These are phyloP conservation scores for Yamagishiella unicocca DNA, from an alignment of 139 green algal species.

Conservation along the genomic window DNA sequence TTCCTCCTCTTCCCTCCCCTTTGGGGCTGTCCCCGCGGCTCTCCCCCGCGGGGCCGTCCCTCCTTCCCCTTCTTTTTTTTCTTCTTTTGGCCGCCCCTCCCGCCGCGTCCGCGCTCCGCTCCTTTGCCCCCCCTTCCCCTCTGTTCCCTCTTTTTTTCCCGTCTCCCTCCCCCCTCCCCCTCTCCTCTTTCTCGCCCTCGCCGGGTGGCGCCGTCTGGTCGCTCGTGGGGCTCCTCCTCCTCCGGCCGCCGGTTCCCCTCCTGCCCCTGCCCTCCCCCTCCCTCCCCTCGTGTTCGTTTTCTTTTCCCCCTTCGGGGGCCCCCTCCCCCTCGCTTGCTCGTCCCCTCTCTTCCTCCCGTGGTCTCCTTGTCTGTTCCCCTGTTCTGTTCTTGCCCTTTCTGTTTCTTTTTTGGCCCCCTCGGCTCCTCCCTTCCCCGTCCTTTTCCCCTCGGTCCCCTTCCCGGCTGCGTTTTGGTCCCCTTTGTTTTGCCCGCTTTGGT, in stretches of 20 bases:
- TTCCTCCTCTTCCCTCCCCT: neutral
- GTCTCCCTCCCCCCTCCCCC: neutral
- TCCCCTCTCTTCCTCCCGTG: neutral
- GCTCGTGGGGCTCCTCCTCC: no score
- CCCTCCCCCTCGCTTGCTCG: neutral
- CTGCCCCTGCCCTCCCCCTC: neutral
- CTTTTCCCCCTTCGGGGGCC: neutral
- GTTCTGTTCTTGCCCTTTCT: neutral
- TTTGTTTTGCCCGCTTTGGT: neutral
- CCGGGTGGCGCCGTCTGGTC: no score
- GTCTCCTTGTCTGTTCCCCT: neutral
- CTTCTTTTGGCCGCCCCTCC: neutral
- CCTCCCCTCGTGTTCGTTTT: neutral
- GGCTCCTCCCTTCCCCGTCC: neutral
- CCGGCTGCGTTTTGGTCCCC: no score
- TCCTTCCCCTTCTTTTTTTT: neutral
- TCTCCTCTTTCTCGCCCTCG: neutral
- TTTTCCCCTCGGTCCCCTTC: neutral
- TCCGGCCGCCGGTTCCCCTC: neutral
- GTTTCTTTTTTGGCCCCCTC: neutral
- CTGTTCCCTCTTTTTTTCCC: neutral
- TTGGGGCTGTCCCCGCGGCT: no score
- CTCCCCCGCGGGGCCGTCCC: no score
- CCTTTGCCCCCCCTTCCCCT: neutral
- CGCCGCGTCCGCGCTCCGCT: no score